Base-by-base conservation (phyloP, 2,329 filamentous ascomycete species). In the Claviceps africana region DNA sequence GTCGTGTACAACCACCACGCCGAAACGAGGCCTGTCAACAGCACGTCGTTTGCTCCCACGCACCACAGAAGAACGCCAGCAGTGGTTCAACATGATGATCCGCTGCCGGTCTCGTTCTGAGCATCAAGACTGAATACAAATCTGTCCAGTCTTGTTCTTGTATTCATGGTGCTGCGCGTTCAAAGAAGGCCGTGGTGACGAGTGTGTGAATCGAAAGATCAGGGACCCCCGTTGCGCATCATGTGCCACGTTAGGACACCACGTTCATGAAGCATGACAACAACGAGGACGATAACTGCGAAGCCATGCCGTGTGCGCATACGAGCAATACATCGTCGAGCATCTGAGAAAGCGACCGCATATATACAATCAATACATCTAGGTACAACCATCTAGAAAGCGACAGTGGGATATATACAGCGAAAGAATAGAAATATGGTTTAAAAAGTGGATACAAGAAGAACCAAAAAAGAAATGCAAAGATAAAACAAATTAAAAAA, bases 91-190 rank as follows among this genome's bases (percentile, higher is more conserved):
- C 47, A 70, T 95, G 42, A 79, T 86, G 70, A 82, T 77, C 15
- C 81, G 84, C 0, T 75, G 70, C 25, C 19, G 89, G 90, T 0
- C 65, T 95, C 52, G 93, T 95, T 54, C 68, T 95, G 62, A 78
- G 81, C 59, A 88, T 95, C 58, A 85, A 78, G 59, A 83, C 86
- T 0, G 84, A 94, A 58, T 95, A 85, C 68, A 95, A 95, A 70
- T 89, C 94, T 70, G 88, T 93, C 64, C 57, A 83, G 74, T 4
- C 13, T 31, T 22, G 31, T 3, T 30, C 9, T 47, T 37, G n/a
- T 28, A n/a, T n/a, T n/a, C 30, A 31, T 31, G 17, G 5, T 33
- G 3, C 6, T 35, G 30, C 25, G 31, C 31, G 5, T 33, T 7
- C n/a, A n/a, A n/a, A n/a, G n/a, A n/a, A n/a, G n/a, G n/a, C n/a